These are phyloP conservation scores for Amphirosellinia nigrospora DNA, from an alignment of 495 filamentous ascomycete species.

Conservation along the genomic window DNA sequence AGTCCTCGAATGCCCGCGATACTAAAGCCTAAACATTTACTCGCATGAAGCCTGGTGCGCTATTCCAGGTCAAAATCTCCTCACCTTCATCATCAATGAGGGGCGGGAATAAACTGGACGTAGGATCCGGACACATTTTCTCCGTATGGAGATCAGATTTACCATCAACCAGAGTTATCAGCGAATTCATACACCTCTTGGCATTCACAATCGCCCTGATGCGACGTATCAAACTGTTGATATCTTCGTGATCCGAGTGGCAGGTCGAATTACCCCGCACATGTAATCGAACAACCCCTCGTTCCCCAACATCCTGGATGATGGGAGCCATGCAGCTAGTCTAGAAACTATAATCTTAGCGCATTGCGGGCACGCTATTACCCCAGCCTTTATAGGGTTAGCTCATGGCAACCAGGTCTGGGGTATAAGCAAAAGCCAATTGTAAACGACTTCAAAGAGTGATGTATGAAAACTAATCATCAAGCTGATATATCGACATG, in stretches of 20 bases:
- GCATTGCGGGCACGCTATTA: slow-evolving; percentile 10
- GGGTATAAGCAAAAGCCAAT: background rate
- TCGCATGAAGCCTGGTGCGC: too few relatives aligned
- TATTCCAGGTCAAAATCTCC: background rate
- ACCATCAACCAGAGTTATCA: slow-evolving; percentile 1
- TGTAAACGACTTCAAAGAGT: background rate
- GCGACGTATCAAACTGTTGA: slow-evolving; percentile 5
- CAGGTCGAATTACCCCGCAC: background rate
- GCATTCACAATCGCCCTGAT: background rate
- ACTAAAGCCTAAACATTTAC: too few relatives aligned
- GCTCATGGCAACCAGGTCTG: slow-evolving; percentile 1
- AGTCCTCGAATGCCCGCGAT: too few relatives aligned
- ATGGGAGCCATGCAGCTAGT: background rate
- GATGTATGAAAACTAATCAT: background rate
- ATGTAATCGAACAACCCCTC: background rate
- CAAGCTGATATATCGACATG: background rate
- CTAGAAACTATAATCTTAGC: background rate
- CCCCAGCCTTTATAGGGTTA: background rate
- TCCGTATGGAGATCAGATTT: slow-evolving; percentile 2
- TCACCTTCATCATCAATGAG: background rate
- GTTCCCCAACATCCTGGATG: background rate
- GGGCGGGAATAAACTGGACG: background rate
- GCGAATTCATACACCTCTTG: too few relatives aligned
- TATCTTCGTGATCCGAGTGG: background rate
- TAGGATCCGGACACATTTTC: background rate